Base-by-base conservation (phyloP, 768 basidiomycete species). In the Tephrocybe rancida region DNA sequence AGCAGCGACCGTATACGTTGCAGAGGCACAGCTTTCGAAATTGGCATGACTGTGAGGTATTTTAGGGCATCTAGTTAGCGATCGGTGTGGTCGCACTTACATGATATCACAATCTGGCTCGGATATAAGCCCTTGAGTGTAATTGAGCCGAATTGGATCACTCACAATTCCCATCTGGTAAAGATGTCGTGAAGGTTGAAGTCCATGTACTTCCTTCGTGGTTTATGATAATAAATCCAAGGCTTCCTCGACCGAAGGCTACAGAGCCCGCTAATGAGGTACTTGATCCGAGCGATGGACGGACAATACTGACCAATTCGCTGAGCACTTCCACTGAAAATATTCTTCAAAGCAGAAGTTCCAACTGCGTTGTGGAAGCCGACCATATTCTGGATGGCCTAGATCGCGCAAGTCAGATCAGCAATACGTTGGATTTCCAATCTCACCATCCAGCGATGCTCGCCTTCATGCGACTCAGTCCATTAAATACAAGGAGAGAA, bases 161-260 rank as follows among this genome's bases (percentile, higher is more conserved):
- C 32, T 54, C 41, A 50, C 54, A 55, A 19, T 55, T 55, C 37
- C 54, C 54, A 19, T 70, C 75, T 2, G 84, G 77, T 3, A 87
- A 68, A 1, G 79, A 76, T 0, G 86, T 86, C 7, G 68, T 61
- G 64, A 87, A 86, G 0, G 77, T 80, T 0, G 74, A 46, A 8
- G 55, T 78, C 85, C 86, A 87, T 1, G 66, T 60, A 7, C 68
- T 67, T 55, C 83, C 80, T 4, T 68, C 76, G 55, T 87, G 85
- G 62, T 87, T 87, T 60, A 87, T 87, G 0, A 78, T 83, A 2
- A 86, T 81, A 54, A 84, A 84, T 1, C 85, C 85, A 30, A 67
- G 61, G 1, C 35, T 55, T 32, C 54, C 54, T n/a, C 48, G 29
- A 8, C 48, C 54, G 26, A 55, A 55, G 1, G 42, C 18, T 48